Conservation (phyloP, 257 asterid species). For the Fraxinus cuspidata region DNA sequence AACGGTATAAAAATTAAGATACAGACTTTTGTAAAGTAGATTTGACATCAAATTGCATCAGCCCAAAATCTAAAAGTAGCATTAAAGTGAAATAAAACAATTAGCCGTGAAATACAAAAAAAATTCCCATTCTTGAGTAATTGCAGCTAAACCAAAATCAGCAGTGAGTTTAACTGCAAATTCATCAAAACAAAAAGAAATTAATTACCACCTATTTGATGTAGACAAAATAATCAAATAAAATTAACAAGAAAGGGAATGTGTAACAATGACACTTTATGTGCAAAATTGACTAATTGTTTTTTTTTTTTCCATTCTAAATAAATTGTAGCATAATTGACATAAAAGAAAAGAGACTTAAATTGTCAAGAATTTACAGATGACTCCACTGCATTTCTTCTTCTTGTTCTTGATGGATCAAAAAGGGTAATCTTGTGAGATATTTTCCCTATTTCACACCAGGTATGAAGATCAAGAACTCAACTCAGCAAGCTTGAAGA, state of each 20-base stretch:
- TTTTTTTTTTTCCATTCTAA: neutral
- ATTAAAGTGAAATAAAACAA: too few relatives aligned
- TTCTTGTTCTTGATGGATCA: constrained; percentile 6
- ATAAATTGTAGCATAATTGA: neutral
- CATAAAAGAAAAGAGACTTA: neutral
- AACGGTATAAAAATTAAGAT: too few relatives aligned
- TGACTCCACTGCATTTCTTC: constrained; percentile 23
- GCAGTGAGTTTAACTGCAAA: too few relatives aligned
- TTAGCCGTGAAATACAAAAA: too few relatives aligned
- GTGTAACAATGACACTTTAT: neutral
- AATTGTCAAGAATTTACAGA: constrained; percentile 53
- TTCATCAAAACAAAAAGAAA: too few relatives aligned
- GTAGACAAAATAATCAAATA: neutral
- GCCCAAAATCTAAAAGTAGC: too few relatives aligned
- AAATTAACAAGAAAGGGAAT: neutral
- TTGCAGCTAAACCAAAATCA: too few relatives aligned
- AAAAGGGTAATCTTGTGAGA: neutral
- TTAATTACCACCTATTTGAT: neutral
- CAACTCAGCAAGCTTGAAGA: neutral
- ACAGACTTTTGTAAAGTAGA: too few relatives aligned
- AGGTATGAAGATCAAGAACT: neutral
- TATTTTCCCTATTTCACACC: neutral
- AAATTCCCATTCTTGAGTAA: too few relatives aligned
- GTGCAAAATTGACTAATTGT: neutral
- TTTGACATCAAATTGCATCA: too few relatives aligned